These are phyloP conservation scores for Aspergillus indologenus DNA, from an alignment of 495 filamentous ascomycete genomes.

Conservation along the genomic window DNA sequence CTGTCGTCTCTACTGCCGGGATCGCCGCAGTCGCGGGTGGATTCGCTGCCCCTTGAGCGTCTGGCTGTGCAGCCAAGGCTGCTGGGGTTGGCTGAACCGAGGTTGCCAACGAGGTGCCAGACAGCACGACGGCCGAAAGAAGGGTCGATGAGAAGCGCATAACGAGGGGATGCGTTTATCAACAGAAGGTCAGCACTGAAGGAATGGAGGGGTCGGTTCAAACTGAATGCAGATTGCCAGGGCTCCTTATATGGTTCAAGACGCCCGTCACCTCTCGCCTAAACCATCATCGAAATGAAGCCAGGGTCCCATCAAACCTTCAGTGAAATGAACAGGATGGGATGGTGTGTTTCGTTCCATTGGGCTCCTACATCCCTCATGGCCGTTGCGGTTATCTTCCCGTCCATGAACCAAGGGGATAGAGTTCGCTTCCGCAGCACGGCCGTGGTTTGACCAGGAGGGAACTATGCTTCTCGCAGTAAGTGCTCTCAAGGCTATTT, in stretches of 20 bases:
- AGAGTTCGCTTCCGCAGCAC: conserved; percentile 9
- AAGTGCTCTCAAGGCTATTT: conserved; percentile 12
- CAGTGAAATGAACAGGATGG: conserved; percentile 24
- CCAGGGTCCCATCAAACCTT: conserved; percentile 23
- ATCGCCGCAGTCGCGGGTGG: conserved; percentile 8
- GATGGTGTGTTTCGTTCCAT: conserved; percentile 7
- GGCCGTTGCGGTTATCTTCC: conserved; percentile 1
- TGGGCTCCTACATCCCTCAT: conserved; percentile 11
- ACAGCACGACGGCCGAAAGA: conserved; percentile 32
- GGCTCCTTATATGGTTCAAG: conserved; percentile 24
- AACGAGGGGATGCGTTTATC: conserved; percentile 16
- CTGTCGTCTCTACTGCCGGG: conserved; percentile 7
- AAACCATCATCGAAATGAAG: conserved; percentile 13
- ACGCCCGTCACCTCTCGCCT: neutral
- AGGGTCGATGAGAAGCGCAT: conserved; percentile 35
- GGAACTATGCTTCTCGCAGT: conserved; percentile 12
- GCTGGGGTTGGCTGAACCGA: conserved; percentile 21
- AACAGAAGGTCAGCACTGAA: conserved; percentile 18
- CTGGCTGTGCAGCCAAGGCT: conserved; percentile 10
- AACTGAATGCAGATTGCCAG: conserved; percentile 11
- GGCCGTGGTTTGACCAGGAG: conserved; percentile 11
- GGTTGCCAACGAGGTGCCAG: conserved; percentile 28
- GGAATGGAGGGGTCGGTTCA: conserved; percentile 4
- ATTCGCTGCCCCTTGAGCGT: conserved; percentile 1
- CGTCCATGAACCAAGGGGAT: conserved; percentile 7